Conservation (phyloP, 139 green algal genomes). For the Microglena sp. region DNA sequence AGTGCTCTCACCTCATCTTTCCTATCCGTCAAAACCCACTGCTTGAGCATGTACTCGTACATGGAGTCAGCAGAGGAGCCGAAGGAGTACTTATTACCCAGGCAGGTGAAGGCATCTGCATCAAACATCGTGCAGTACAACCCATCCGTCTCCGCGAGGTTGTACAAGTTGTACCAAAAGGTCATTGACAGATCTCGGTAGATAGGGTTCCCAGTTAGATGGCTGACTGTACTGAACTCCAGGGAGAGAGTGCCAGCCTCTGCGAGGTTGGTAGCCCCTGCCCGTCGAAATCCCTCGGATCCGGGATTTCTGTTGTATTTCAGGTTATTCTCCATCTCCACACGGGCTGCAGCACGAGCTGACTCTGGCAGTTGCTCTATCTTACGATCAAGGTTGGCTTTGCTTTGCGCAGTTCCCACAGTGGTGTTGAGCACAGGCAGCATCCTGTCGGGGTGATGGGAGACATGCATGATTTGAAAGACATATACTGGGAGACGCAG, state of each 20-base stretch:
- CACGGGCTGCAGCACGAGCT: no score
- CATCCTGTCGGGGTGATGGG: no score
- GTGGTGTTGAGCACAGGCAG: slow-evolving; percentile 62
- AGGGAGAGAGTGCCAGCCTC: slow-evolving; percentile 68
- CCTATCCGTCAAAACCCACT: slow-evolving; percentile 22
- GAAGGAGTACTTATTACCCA: slow-evolving; percentile 17
- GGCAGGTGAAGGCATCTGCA: slow-evolving; percentile 18
- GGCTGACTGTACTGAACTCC: slow-evolving; percentile 54
- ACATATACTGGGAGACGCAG: no score
- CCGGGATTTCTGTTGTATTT: no score
- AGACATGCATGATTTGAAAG: no score
- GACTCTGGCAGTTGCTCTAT: no score
- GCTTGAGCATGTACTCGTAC: slow-evolving; percentile 84
- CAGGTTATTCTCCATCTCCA: no score
- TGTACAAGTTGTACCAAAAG: slow-evolving; percentile 26
- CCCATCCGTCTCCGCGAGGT: slow-evolving; percentile 25
- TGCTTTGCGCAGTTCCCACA: slow-evolving; percentile 54
- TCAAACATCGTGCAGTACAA: slow-evolving; percentile 54
- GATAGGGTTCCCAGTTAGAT: slow-evolving; percentile 32
- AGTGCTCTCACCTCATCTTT: slow-evolving; percentile 3
- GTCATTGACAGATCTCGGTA: slow-evolving; percentile 23
- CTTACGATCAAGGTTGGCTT: no score
- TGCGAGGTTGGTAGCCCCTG: slow-evolving; percentile 39
- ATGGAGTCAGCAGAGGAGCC: slow-evolving; percentile 19
- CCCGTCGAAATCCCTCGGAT: no score